A percentile compares a stretch with the other conserved stretches of the same genome.
These are phyloP conservation scores for Fusarium sp. DNA, from an alignment of 2,329 filamentous ascomycete species.

Conservation along the genomic window DNA sequence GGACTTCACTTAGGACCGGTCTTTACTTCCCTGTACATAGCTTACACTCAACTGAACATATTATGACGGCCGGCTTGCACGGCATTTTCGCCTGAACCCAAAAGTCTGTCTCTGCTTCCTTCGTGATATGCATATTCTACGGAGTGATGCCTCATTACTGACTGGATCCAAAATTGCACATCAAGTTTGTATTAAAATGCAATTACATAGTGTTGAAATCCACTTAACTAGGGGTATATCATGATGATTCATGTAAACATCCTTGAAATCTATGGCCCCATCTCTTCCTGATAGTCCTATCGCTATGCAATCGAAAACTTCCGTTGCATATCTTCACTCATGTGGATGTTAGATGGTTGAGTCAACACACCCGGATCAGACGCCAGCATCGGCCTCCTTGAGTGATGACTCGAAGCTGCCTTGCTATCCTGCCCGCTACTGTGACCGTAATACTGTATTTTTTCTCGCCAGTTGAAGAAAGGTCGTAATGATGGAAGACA, in stretches of 20 bases:
- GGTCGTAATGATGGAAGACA: slow-evolving; percentile 17
- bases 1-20: neutral
- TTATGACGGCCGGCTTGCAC: neutral
- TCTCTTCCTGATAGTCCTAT: too few relatives aligned
- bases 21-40: slow-evolving; percentile 19
- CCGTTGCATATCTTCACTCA: neutral
- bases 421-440: neutral
- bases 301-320: neutral
- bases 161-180: neutral
- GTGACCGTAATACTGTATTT: neutral
- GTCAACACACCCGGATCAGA: neutral
- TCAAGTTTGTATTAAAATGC: neutral
- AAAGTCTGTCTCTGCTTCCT: fast-evolving
- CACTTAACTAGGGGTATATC: neutral
- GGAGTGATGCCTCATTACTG: neutral
- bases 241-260: neutral
- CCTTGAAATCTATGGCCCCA: fast-evolving
- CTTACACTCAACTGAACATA: slow-evolving; percentile 12
- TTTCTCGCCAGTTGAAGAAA: slow-evolving; percentile 7
- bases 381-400: neutral
- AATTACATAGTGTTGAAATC: neutral
- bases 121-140: neutral
- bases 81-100: neutral
- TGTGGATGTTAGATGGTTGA: neutral
- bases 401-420: neutral